phyloP scores from a whole-genome alignment of 371 early-diverging fungal genomes.

The Syncephalastrum sp. region DNA sequence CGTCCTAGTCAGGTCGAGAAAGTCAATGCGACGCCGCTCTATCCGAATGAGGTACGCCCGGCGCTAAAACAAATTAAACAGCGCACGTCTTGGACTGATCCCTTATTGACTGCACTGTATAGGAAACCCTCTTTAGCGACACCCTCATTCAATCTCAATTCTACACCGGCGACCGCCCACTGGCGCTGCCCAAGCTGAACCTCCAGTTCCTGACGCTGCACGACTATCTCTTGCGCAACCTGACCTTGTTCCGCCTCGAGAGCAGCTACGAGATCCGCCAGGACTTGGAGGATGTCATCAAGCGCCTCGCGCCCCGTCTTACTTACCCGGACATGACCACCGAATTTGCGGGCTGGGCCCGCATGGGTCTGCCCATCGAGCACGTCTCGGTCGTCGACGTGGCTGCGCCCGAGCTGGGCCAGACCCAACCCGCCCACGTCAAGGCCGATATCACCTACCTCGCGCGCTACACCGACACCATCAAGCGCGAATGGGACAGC shows the following conservation, averaged over 20 bases:
- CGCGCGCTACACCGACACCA: slow-evolving; percentile 61
- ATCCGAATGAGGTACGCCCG: slow-evolving; percentile 73
- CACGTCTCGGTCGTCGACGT: slow-evolving; percentile 70
- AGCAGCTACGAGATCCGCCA: slow-evolving; percentile 80
- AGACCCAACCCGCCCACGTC: slow-evolving; percentile 70
- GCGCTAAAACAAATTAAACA: no score
- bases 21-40: slow-evolving; percentile 72
- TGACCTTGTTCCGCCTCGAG: slow-evolving; percentile 81
- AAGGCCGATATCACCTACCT: slow-evolving; percentile 75
- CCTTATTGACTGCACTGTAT: background rate
- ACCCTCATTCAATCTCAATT: slow-evolving; percentile 55
- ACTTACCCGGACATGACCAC: slow-evolving; percentile 60
- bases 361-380: slow-evolving; percentile 82
- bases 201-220: slow-evolving; percentile 90
- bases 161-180: slow-evolving; percentile 67
- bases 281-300: slow-evolving; percentile 87
- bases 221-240: slow-evolving; percentile 89
- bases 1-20: slow-evolving; percentile 66
- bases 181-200: slow-evolving; percentile 87
- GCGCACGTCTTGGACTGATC: no score
- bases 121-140: slow-evolving; percentile 55
- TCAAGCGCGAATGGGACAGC: slow-evolving; percentile 88
- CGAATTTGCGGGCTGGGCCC: slow-evolving; percentile 88
- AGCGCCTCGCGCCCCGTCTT: slow-evolving; percentile 71
- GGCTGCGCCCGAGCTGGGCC: slow-evolving; percentile 75